phyloP scores from a whole-genome alignment of 495 filamentous ascomycete species.

The Penicillium pancosmium region DNA sequence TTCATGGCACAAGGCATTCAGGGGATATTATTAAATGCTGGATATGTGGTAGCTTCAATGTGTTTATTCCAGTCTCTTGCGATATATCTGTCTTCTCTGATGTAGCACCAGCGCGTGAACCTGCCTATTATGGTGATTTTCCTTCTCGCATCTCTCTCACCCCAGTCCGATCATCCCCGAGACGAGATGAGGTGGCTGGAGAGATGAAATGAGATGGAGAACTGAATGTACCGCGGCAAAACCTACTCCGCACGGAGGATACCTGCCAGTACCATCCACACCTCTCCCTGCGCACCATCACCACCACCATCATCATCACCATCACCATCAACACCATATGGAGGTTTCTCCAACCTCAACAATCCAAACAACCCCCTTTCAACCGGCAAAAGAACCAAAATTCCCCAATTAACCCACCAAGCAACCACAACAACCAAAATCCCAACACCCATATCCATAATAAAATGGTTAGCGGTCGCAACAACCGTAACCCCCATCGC shows the following conservation, averaged over 20 bases:
- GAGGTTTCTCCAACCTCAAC: slow-evolving; percentile 57
- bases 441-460: slow-evolving; percentile 59
- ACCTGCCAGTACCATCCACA: not conserved
- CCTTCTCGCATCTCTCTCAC: not conserved
- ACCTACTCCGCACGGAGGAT: not conserved
- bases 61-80: not conserved
- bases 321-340: not conserved
- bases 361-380: slow-evolving; percentile 55
- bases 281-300: not conserved
- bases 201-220: not conserved
- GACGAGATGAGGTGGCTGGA: not conserved
- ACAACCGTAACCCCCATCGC: slow-evolving; percentile 63
- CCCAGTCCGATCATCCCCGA: not conserved
- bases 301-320: too few relatives aligned
- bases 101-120: slow-evolving; percentile 14
- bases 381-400: slow-evolving; percentile 54
- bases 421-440: slow-evolving; percentile 50
- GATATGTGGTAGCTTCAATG: not conserved
- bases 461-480: slow-evolving; percentile 68
- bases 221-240: not conserved
- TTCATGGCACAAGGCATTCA: too few relatives aligned
- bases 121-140: slow-evolving; percentile 9
- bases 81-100: not conserved
- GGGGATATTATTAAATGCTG: not conserved
- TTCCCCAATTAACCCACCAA: slow-evolving; percentile 51